Base-by-base conservation (phyloP, 2,329 filamentous ascomycete species). In the Talaromyces rugulosus region DNA sequence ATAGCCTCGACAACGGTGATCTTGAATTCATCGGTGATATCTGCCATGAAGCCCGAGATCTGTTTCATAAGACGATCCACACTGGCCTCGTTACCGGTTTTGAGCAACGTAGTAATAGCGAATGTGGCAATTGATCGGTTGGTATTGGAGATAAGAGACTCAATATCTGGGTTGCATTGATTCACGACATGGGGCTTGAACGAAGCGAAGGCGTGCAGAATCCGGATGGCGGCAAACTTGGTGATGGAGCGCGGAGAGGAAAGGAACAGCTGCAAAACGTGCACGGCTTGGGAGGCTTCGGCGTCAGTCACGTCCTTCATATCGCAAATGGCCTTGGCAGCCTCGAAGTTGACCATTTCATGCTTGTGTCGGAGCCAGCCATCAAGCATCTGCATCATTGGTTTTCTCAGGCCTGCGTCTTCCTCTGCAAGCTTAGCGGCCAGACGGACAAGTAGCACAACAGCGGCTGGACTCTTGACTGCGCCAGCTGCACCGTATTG, bases 1-100 rank as follows among this genome's bases (percentile, higher is more conserved):
- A 99, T 97, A 50, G 95, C 95, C 77, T 99, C 95, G 51, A 99
- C 94, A 71, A 99, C 96, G n/a, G 95, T 99, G 68, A 99, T 96
- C 83, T 98, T 99, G 84, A 99, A 99, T 77, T 99, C 95, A 73
- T 99, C 95, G 6, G 94, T 97, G 68, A 98, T 98, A 78, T 98
- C 95, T 4, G 93, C 91, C 95, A 99, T 98, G 81, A 99, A 97
- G 44, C 90, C 89, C 28, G 92, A 92, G 65, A 99, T 98, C 77
- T 98, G 93, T 84, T 97, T 97, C 92, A 99, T 97, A 68, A 99
- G 80, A 59, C 95, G 88, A 75, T 99, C 95, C 52, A 99, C 95
- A 68, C 92, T 97, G 44, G 91, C 91, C 79, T 99, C 95, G 73
- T 98, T 99, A 64, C 95, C 95, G 11, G 95, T 99, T 85, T 98